These are phyloP conservation scores for Pichia sporocuriosa DNA, from an alignment of 805 yeast species.

Conservation along the genomic window DNA sequence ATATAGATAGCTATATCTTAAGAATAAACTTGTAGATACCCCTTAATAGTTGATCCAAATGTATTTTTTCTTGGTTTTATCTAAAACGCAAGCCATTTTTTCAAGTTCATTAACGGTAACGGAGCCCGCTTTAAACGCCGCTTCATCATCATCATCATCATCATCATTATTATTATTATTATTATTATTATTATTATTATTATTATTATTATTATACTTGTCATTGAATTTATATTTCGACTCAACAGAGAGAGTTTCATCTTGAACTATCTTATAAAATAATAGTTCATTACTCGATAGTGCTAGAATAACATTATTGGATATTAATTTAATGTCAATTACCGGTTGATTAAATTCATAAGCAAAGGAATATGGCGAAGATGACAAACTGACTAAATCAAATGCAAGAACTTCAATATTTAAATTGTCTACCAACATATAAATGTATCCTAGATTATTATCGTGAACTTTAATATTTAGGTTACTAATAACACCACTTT, in stretches of 20 bases:
- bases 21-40: too few relatives aligned
- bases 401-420: not conserved
- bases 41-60: slow-evolving; percentile 2
- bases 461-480: not conserved
- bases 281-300: not conserved
- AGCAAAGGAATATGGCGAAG: too few relatives aligned
- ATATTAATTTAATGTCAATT: not conserved
- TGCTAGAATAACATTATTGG: slow-evolving; percentile 5
- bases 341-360: too few relatives aligned
- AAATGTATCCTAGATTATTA: not conserved
- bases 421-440: not conserved
- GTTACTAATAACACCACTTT: not conserved
- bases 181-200: too few relatives aligned
- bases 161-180: not conserved
- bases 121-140: slow-evolving; percentile 25
- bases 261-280: not conserved
- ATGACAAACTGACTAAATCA: too few relatives aligned
- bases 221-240: not conserved
- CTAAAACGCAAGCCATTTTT: slow-evolving; percentile 35
- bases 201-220: slow-evolving; percentile 8
- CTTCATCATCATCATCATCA: not conserved
- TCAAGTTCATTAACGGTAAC: slow-evolving; percentile 29
- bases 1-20: too few relatives aligned
- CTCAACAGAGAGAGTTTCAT: not conserved
- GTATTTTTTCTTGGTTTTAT: slow-evolving; percentile 34